These are phyloP conservation scores for Hemileia vastatrix DNA, from an alignment of 1,284 basidiomycete genomes.

Conservation along the genomic window DNA sequence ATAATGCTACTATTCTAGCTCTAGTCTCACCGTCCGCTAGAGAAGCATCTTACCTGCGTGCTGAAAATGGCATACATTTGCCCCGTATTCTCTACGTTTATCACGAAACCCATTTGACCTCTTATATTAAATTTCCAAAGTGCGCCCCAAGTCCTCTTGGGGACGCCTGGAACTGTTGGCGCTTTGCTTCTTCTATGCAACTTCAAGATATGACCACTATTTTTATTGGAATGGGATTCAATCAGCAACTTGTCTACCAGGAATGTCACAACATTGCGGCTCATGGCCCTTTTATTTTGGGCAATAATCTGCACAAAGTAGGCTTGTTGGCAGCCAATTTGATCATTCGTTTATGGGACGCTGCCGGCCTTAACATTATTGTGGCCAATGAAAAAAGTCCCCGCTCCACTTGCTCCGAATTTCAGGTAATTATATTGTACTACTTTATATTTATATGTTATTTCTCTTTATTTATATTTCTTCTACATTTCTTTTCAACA, in stretches of 20 bases:
- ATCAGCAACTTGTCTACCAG: not conserved
- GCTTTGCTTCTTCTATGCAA: not conserved
- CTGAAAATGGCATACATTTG: conserved; percentile 1
- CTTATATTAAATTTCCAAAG: conserved; percentile 5
- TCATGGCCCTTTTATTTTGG: not conserved
- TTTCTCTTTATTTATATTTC: not conserved
- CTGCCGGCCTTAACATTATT: conserved; percentile 5
- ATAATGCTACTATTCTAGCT: not conserved
- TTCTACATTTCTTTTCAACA: not conserved
- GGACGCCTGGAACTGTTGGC: conserved; percentile 1
- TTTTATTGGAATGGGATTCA: conserved; percentile 9
- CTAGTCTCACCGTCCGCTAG: not conserved
- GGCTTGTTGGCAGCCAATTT: conserved; percentile 6
- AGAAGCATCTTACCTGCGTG: not conserved
- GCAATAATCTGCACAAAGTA: not conserved
- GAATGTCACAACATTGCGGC: not conserved
- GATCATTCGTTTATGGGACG: conserved; percentile 12
- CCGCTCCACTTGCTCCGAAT: not conserved
- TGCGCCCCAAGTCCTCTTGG: not conserved
- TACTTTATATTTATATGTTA: not conserved
- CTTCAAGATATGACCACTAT: not conserved
- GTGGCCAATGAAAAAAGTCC: not conserved
- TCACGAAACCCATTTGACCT: not conserved
- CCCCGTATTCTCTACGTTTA: conserved; percentile 11
- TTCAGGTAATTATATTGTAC: not conserved